Conservation (phyloP, 306 rosid species). For the Cucumis sativus region Cucumber_9930_V3 NC_026659.2:30358501-30359000, state of each 20-base stretch:
- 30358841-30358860: conserved; percentile 90
- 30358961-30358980: conserved; percentile 74
- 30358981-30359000: conserved; percentile 78
- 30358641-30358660: not conserved
- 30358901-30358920: conserved; percentile 7
- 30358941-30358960: conserved; percentile 76
- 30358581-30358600: not conserved
- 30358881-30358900: conserved; percentile 7
- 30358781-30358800: conserved; percentile 87
- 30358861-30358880: conserved; percentile 28
- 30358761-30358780: conserved; percentile 88
- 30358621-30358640: not conserved
- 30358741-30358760: conserved; percentile 64
- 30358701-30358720: conserved; percentile 80
- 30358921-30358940: conserved; percentile 12
- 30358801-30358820: conserved; percentile 71
- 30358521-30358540: not conserved
- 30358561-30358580: not conserved
- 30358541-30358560: not conserved
- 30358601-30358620: not conserved
- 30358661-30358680: conserved; percentile 50
- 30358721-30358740: conserved; percentile 53
- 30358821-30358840: conserved; percentile 93
- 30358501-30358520: not conserved
- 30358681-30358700: conserved; percentile 94